Conservation (phyloP, 1,139 yeast genomes). For the Taphrina sp. region DNA sequence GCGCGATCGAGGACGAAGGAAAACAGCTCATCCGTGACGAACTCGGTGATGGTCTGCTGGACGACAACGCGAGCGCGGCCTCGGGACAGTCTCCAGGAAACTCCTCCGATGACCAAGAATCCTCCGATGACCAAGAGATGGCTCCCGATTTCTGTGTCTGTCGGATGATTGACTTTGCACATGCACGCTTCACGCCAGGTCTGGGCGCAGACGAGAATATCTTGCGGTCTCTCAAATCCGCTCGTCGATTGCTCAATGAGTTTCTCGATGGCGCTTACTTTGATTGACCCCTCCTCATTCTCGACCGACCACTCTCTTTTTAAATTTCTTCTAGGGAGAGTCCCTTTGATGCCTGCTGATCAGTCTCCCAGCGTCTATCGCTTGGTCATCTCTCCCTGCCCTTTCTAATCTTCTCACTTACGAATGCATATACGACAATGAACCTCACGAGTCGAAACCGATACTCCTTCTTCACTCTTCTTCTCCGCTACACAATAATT, state of each 20-base stretch:
- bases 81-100: neutral
- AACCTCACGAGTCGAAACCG: no score
- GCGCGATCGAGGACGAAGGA: constrained; percentile 42
- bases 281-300: no score
- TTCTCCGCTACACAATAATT: no score
- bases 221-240: constrained; percentile 51
- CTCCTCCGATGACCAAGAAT: neutral
- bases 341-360: no score
- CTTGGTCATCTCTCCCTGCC: no score
- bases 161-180: constrained; percentile 82
- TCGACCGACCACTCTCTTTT: no score
- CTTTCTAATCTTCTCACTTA: no score
- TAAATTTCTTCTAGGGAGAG: no score
- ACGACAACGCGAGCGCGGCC: neutral
- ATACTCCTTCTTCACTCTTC: no score
- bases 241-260: constrained; percentile 11
- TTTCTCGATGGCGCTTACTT: constrained; percentile 11
- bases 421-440: no score
- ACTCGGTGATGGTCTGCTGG: constrained; percentile 10
- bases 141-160: constrained; percentile 34
- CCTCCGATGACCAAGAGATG: constrained; percentile 20
- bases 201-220: constrained; percentile 71
- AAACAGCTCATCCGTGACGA: constrained; percentile 42
- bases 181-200: constrained; percentile 63
- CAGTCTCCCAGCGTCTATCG: no score